Conservation (phyloP, 176 grass and related monocot species). For the Aegilops umbellulata region DNA sequence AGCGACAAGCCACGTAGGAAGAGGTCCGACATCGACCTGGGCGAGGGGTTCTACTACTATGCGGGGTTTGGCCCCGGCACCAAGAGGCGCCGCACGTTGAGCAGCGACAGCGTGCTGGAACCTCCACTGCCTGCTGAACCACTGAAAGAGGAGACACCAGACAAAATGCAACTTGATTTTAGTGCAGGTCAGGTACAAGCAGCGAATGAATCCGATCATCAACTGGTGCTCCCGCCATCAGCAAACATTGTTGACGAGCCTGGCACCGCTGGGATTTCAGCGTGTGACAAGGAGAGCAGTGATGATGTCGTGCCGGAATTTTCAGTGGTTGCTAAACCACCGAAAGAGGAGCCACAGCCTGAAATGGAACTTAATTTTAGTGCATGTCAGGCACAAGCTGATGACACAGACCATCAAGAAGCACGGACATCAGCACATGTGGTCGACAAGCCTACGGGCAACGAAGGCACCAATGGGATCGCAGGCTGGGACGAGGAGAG, state of each 20-base stretch:
- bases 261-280: not conserved
- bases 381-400: not conserved
- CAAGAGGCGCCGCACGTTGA: slow-evolving; percentile 37
- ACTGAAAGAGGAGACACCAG: not conserved
- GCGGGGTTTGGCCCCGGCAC: slow-evolving; percentile 40
- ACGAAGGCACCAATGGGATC: not conserved
- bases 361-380: not conserved
- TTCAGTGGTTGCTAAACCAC: no score
- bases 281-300: slow-evolving; percentile 29
- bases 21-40: not conserved
- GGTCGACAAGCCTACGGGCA: not conserved
- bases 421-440: not conserved
- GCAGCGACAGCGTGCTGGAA: not conserved
- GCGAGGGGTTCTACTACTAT: slow-evolving; percentile 58
- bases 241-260: not conserved
- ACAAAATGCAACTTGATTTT: not conserved
- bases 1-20: slow-evolving; percentile 25
- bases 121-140: not conserved
- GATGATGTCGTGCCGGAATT: not conserved
- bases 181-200: not conserved
- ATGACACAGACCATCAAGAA: not conserved
- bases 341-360: not conserved
- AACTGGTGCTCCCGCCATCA: not conserved
- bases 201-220: not conserved
- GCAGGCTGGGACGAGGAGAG: slow-evolving; percentile 19